Percentiles rank a stretch among this genome's conserved stretches.
phyloP scores from a whole-genome alignment of 2,329 filamentous ascomycete genomes.

The Diplocarpon rosae region DNA sequence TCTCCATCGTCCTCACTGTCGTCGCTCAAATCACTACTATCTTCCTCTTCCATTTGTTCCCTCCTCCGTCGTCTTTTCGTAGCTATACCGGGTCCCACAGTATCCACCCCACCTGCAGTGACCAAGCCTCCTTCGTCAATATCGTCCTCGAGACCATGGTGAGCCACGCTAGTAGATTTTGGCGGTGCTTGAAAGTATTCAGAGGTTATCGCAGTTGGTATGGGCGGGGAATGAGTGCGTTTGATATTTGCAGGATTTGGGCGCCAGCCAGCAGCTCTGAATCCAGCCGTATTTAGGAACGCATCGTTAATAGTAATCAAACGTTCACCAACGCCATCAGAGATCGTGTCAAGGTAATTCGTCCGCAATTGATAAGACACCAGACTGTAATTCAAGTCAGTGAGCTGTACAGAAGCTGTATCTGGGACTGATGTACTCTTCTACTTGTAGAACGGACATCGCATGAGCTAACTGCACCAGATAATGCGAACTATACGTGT shows the following conservation, averaged over 20 bases:
- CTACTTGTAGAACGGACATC: conserved; percentile 30
- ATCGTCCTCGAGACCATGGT: conserved; percentile 53
- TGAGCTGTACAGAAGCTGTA: not conserved
- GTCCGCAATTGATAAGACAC: conserved; percentile 74
- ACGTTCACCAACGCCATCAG: conserved; percentile 75
- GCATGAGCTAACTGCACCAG: conserved; percentile 1
- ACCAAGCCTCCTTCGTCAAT: conserved; percentile 56
- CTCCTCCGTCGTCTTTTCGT: conserved; percentile 54
- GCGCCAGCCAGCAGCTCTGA: conserved; percentile 74
- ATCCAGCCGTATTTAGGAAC: conserved; percentile 69
- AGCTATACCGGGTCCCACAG: conserved; percentile 54
- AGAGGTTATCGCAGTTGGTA: conserved; percentile 69
- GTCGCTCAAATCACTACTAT: conserved; percentile 76
- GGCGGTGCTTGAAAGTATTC: conserved; percentile 74
- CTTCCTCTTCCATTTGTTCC: conserved; percentile 66
- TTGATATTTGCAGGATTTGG: conserved; percentile 65
- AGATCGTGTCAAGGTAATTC: conserved; percentile 68
- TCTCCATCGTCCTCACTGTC: conserved; percentile 73
- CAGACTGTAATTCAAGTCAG: conserved; percentile 43
- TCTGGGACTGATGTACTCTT: conserved; percentile 24
- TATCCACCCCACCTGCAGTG: conserved; percentile 54
- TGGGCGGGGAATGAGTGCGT: conserved; percentile 75
- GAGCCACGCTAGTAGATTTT: conserved; percentile 43
- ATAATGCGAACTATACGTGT: conserved; percentile 6
- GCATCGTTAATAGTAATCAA: conserved; percentile 71